A percentile compares a stretch with the other conserved stretches of the same genome.
Conservation (phyloP, 2,329 filamentous ascomycete genomes). For the Aspergillus flavus region DNA sequence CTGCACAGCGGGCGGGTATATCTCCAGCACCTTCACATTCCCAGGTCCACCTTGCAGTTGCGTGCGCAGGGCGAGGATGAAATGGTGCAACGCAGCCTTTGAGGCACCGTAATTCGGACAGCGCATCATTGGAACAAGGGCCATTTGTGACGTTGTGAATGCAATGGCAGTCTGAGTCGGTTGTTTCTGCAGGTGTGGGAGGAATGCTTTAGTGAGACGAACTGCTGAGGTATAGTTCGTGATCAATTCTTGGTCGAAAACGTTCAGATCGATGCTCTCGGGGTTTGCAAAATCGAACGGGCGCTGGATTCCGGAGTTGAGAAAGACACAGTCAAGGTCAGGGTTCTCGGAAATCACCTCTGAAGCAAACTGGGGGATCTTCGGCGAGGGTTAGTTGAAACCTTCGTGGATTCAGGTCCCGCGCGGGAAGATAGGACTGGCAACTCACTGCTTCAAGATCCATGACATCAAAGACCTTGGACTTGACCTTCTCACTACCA, state of each 20-base stretch:
- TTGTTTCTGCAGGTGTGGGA: conserved; percentile 53
- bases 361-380: conserved; percentile 23
- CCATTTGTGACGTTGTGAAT: conserved; percentile 56
- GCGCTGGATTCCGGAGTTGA: conserved; percentile 58
- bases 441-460: conserved; percentile 47
- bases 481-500: conserved; percentile 49
- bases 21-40: conserved; percentile 57
- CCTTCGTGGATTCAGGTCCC: background rate
- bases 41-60: conserved; percentile 47
- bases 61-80: conserved; percentile 54
- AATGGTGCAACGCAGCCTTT: conserved; percentile 59
- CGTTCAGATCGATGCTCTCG: conserved; percentile 48
- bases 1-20: conserved; percentile 59
- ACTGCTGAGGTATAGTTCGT: conserved; percentile 56
- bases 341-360: conserved; percentile 47
- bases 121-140: conserved; percentile 51
- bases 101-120: conserved; percentile 58
- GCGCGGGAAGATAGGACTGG: background rate
- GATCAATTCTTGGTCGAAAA: conserved; percentile 50
- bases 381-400: background rate
- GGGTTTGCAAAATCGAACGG: conserved; percentile 54
- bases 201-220: conserved; percentile 53
- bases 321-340: conserved; percentile 55
- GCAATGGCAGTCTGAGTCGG: conserved; percentile 45
- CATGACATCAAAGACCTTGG: conserved; percentile 54